phyloP scores from a whole-genome alignment of 352 stramenopile genomes.

The Globisporangium spiculum region DNA sequence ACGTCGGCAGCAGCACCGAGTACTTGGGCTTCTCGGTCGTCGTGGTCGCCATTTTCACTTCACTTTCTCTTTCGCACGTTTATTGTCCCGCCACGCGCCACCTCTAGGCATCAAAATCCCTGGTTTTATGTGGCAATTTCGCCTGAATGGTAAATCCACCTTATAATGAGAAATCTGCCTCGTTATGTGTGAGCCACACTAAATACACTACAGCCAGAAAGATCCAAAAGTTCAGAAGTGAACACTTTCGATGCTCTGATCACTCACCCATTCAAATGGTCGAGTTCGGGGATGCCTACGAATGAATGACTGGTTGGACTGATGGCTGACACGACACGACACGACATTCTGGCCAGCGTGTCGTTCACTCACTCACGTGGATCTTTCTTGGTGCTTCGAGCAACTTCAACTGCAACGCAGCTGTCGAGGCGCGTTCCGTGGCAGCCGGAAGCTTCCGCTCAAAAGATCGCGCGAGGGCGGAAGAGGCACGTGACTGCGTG shows the following conservation, averaged over 20 bases:
- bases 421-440: background rate
- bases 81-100: background rate
- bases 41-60: background rate
- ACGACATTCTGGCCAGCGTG: no score
- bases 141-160: background rate
- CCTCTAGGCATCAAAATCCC: background rate
- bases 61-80: background rate
- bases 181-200: background rate
- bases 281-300: background rate
- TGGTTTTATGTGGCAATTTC: background rate
- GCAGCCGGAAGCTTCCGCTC: background rate
- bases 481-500: background rate
- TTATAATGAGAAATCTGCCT: background rate
- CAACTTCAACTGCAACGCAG: background rate
- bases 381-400: background rate
- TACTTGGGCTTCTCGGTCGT: conserved; percentile 60
- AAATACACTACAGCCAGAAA: background rate
- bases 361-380: no score
- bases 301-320: background rate
- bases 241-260: background rate
- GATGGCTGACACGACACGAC: background rate
- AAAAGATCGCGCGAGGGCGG: background rate
- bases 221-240: background rate
- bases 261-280: background rate
- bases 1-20: conserved; percentile 96